phyloP scores from a whole-genome alignment of 371 early-diverging fungal genomes.

The Antonospora locustae region DNA sequence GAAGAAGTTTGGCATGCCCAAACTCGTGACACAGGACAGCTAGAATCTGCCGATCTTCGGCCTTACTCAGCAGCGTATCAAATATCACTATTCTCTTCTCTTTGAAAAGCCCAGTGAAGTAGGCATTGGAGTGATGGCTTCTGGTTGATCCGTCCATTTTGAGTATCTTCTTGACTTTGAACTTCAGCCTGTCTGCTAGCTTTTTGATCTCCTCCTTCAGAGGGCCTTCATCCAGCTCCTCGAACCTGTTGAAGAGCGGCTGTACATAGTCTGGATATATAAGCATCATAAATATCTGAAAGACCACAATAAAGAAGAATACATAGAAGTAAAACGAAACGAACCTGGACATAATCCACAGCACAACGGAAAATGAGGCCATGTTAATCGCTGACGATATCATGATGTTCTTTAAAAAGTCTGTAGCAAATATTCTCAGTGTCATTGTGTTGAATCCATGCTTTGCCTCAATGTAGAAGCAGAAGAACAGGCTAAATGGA shows the following conservation, averaged over 20 bases:
- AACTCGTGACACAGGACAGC: conserved; percentile 76
- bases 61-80: conserved; percentile 77
- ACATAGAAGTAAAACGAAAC: conserved; percentile 18
- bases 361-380: conserved; percentile 9
- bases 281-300: conserved; percentile 71
- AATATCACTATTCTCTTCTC: conserved; percentile 87
- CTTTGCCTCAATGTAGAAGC: conserved; percentile 76
- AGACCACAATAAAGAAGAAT: conserved; percentile 54
- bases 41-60: conserved; percentile 64
- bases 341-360: conserved; percentile 20
- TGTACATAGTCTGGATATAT: conserved; percentile 83
- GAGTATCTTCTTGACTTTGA: conserved; percentile 79
- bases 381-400: conserved; percentile 4
- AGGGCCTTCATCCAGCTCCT: conserved; percentile 68
- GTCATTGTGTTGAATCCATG: conserved; percentile 94
- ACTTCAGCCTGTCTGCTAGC: conserved; percentile 67
- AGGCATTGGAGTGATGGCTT: conserved; percentile 82
- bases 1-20: conserved; percentile 81
- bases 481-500: conserved; percentile 69
- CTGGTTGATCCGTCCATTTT: conserved; percentile 85
- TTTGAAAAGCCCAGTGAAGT: conserved; percentile 64
- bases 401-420: conserved; percentile 56
- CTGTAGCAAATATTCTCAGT: conserved; percentile 63
- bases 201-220: conserved; percentile 67
- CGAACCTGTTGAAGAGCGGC: conserved; percentile 87